Percentiles rank a stretch among this genome's conserved stretches.
Conservation (phyloP, 805 yeast genomes). For the Zygosaccharomyces gambellarensis region DNA sequence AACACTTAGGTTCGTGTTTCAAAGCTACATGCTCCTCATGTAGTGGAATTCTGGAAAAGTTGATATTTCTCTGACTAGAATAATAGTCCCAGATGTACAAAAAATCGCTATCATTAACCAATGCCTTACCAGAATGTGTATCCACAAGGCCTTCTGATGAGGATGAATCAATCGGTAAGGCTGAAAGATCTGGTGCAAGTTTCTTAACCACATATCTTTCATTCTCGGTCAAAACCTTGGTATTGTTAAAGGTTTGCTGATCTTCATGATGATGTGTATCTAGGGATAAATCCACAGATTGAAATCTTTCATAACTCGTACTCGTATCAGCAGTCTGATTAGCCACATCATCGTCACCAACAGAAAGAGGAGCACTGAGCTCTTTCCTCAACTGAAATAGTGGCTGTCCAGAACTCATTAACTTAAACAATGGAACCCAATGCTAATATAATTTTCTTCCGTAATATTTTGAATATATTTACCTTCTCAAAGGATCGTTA, state of each 20-base stretch:
- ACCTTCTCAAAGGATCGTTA: not conserved
- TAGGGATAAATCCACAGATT: conserved; percentile 10
- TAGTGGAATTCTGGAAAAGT: conserved; percentile 25
- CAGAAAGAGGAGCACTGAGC: conserved; percentile 30
- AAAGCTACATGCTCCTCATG: conserved; percentile 23
- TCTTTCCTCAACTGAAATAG: conserved; percentile 34
- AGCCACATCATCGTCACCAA: conserved; percentile 17
- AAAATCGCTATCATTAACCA: conserved; percentile 45
- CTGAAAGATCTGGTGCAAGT: conserved; percentile 21
- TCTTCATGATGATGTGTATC: conserved; percentile 7
- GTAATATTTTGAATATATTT: not conserved
- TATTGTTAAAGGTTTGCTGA: conserved; percentile 11
- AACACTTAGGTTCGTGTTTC: conserved; percentile 22
- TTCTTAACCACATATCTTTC: conserved; percentile 27
- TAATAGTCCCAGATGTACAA: conserved; percentile 66
- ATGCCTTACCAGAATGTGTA: conserved; percentile 43
- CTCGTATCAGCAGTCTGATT: conserved; percentile 3
- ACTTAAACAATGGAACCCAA: not conserved
- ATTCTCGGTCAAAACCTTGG: conserved; percentile 29
- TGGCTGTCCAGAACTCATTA: conserved; percentile 12
- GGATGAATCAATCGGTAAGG: conserved; percentile 7
- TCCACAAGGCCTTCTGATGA: conserved; percentile 41
- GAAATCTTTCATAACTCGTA: conserved; percentile 8
- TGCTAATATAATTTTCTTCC: not conserved
- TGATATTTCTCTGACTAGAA: conserved; percentile 56